Percentiles rank a stretch among this genome's conserved stretches.
Evolutionary conservation across 31 red algal genomes (phyloP).

Genomic region (Asparagopsis taxiformis): DNA sequence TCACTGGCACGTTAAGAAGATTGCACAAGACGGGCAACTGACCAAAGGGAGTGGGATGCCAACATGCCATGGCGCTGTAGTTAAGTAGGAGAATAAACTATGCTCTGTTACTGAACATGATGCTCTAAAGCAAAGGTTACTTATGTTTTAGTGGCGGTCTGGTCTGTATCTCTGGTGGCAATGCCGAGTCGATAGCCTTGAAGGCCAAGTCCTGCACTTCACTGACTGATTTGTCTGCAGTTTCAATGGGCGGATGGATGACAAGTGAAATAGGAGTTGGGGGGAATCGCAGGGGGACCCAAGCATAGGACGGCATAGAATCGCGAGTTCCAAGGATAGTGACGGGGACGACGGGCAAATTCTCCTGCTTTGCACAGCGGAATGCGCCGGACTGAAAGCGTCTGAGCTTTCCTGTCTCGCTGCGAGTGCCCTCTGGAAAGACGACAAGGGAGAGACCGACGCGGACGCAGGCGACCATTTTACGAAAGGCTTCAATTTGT

Average conservation of each 20-base stretch:
- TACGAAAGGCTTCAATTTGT: slow-evolving; percentile 79
- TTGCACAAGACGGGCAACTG: too few relatives aligned
- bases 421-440: slow-evolving; percentile 96
- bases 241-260: slow-evolving; percentile 79
- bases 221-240: slow-evolving; percentile 20
- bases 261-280: slow-evolving; percentile 52
- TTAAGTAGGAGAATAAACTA: too few relatives aligned
- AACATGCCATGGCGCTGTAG: too few relatives aligned
- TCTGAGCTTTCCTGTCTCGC: slow-evolving; percentile 60
- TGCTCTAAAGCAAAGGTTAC: neutral
- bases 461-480: slow-evolving; percentile 66
- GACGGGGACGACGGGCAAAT: slow-evolving; percentile 83
- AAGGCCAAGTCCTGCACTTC: slow-evolving; percentile 64
- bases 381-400: slow-evolving; percentile 85
- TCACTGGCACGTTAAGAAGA: neutral
- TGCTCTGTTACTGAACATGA: too few relatives aligned
- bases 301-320: slow-evolving; percentile 84
- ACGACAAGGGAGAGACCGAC: slow-evolving; percentile 81
- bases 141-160: neutral
- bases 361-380: slow-evolving; percentile 74
- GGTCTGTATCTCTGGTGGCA: slow-evolving; percentile 47
- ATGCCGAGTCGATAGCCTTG: slow-evolving; percentile 68
- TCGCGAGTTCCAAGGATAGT: slow-evolving; percentile 91
- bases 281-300: slow-evolving; percentile 79
- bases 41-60: too few relatives aligned